phyloP scores from a whole-genome alignment of 345 rosid genomes.

The Mercurialis annua region DNA sequence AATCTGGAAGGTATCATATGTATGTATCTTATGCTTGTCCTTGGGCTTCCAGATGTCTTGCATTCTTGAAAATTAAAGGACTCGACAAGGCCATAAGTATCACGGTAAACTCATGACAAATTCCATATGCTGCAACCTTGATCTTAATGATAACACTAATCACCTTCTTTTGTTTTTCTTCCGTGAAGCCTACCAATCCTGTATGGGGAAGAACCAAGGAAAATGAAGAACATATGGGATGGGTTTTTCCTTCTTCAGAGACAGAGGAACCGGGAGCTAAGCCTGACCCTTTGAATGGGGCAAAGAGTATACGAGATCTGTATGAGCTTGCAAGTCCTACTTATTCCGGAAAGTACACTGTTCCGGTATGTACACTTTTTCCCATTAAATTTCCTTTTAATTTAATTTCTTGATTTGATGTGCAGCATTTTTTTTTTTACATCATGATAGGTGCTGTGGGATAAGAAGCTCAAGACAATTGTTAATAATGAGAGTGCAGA shows the following conservation, averaged over 20 bases:
- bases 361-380: conserved; percentile 60
- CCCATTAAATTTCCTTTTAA: background rate
- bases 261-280: conserved; percentile 76
- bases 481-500: conserved; percentile 51
- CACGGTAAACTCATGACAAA: conserved; percentile 40
- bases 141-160: background rate
- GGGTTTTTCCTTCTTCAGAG: conserved; percentile 66
- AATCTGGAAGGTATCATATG: conserved; percentile 87
- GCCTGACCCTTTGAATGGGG: conserved; percentile 67
- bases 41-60: conserved; percentile 88
- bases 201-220: conserved; percentile 88
- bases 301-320: conserved; percentile 67
- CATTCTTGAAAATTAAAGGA: conserved; percentile 80
- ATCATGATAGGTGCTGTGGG: conserved; percentile 50
- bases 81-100: conserved; percentile 71
- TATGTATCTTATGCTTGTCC: conserved; percentile 95
- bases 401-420: conserved; percentile 2
- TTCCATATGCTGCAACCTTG: background rate
- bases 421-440: conserved; percentile 15
- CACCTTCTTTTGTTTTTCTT: conserved; percentile 13
- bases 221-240: conserved; percentile 81
- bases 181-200: conserved; percentile 65
- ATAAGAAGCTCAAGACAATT: conserved; percentile 50
- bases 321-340: conserved; percentile 78
- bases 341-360: conserved; percentile 75